These are phyloP conservation scores for Plasmodium coatneyi DNA, from an alignment of 169 alveolate species.

Conservation along the genomic window DNA sequence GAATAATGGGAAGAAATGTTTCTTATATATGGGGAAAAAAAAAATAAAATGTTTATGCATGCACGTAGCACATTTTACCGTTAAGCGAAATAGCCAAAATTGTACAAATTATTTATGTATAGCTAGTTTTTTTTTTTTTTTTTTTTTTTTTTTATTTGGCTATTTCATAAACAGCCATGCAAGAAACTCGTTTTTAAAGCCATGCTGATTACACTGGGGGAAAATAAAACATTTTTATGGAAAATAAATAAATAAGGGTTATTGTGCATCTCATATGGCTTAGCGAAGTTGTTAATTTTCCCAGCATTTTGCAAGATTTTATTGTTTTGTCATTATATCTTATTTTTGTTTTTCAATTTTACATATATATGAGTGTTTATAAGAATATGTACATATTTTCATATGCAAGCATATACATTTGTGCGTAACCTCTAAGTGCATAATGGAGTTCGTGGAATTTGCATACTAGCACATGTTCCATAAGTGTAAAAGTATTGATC, in stretches of 20 bases:
- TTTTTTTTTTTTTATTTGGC: slow-evolving; percentile 35
- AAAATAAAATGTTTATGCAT: neutral
- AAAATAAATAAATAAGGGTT: slow-evolving; percentile 9
- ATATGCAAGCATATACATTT: neutral
- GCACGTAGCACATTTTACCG: neutral
- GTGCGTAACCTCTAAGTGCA: neutral
- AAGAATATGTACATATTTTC: neutral
- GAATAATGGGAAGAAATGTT: neutral
- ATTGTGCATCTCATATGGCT: neutral
- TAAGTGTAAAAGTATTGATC: neutral
- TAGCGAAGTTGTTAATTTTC: neutral
- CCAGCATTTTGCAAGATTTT: neutral
- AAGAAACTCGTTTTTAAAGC: neutral
- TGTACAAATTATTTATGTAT: neutral
- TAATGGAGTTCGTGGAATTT: slow-evolving; percentile 9
- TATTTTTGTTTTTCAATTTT: slow-evolving; percentile 16
- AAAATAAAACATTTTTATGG: neutral
- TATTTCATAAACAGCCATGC: neutral
- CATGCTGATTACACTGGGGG: slow-evolving; percentile 6
- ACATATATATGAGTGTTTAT: neutral
- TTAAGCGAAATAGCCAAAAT: slow-evolving; percentile 5
- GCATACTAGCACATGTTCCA: slow-evolving; percentile 1
- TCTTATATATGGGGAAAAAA: neutral
- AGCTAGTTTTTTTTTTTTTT: slow-evolving; percentile 48
- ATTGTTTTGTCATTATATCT: neutral